phyloP scores from a whole-genome alignment of 139 green algal species.

The Micromonas commoda region DNA sequence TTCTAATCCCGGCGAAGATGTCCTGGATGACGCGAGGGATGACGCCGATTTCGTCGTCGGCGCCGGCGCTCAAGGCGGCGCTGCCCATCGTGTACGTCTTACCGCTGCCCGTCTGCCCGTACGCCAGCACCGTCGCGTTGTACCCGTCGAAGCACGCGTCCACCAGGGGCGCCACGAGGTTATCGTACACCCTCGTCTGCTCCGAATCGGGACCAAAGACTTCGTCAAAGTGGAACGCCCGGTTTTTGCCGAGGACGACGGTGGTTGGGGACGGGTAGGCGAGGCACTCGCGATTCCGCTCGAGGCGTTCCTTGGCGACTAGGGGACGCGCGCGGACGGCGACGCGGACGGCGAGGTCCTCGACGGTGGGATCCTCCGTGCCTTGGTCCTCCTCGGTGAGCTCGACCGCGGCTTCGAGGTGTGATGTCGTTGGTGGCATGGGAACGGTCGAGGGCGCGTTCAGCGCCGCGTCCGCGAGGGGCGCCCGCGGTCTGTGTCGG shows the following conservation, averaged over 20 bases:
- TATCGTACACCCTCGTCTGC: conserved; percentile 28
- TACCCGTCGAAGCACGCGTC: background rate
- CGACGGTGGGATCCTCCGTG: background rate
- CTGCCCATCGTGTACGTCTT: conserved; percentile 35
- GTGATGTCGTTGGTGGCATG: no score
- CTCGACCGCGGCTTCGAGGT: background rate
- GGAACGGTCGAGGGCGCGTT: no score
- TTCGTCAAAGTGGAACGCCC: conserved; percentile 80
- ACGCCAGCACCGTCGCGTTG: conserved; percentile 30
- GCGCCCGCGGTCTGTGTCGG: no score
- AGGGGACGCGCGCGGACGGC: background rate
- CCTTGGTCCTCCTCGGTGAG: background rate
- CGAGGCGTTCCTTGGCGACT: background rate
- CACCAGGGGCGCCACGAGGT: background rate
- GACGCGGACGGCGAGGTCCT: background rate
- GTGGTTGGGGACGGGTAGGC: background rate
- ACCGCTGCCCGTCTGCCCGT: conserved; percentile 31
- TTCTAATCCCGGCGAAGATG: background rate
- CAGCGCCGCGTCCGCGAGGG: no score
- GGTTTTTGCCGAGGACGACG: conserved; percentile 10
- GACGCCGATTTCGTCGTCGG: background rate
- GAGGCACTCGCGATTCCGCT: background rate
- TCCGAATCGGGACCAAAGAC: conserved; percentile 68
- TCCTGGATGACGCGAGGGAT: background rate
- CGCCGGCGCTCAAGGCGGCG: background rate